Base-by-base conservation (phyloP, 495 filamentous ascomycete species). In the Rusavskia elegans region DNA sequence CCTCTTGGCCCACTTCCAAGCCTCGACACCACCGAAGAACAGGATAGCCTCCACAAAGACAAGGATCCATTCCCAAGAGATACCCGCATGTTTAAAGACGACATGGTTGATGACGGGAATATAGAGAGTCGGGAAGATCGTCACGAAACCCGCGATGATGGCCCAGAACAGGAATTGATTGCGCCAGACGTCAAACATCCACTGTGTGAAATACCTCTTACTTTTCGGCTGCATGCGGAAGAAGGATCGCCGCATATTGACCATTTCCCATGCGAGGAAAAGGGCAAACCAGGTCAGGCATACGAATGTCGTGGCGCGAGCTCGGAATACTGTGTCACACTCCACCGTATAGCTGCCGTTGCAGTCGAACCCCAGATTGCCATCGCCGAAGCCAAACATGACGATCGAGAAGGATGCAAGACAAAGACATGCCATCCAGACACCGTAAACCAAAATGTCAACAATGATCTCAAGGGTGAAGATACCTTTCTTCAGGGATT, bases 211-310 rank as follows among this genome's bases (percentile, higher is more conserved):
- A 58, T 70, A 70, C 27, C 57, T 62, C 55, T 68, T 73, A 44
- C 69, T 74, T 35, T 65, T 68, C 7, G 80, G 74, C 55, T 79
- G 73, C 77, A 83, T 82, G 49, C 69, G 66, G 71, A 85, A 87
- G 64, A 87, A 80, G 49, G 73, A 77, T 42, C 77, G 76, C 4
- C 81, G 79, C 57, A 84, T 70, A 56, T 83, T 68, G 29, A 84
- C 73, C 73, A 83, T 81, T 61, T 85, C 81, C 82, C 83, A 85
- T 3, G 83, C 83, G 23, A 83, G 70, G 66, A 86, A 82, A 14
- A 85, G 72, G 2, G 82, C 78, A 55, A 84, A 82, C 81, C 82
- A 86, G 3, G 84, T 87, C 51, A 87, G 71, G 50, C 78, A 82
- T 13, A 79, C 80, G 56, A 83, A 87, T 1, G 77, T 80, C 2